A percentile compares a stretch with the other conserved stretches of the same genome.
Evolutionary conservation across 805 yeast genomes (phyloP).

Genomic region (Sungouiozyma ichnusensis): DNA sequence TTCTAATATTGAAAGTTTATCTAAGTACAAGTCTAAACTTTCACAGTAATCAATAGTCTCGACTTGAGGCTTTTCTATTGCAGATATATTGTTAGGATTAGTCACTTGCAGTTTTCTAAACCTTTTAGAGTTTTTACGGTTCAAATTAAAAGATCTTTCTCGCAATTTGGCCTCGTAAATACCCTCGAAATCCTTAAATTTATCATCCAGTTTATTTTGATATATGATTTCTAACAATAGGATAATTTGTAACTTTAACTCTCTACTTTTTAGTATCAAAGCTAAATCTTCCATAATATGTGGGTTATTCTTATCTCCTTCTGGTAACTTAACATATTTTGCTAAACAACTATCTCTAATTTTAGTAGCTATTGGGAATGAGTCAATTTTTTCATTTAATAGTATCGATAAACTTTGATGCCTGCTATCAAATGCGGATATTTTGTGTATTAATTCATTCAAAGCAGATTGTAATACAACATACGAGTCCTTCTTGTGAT

Average conservation of each 20-base stretch:
- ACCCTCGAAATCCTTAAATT: constrained; percentile 28
- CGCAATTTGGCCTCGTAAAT: constrained; percentile 15
- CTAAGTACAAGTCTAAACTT: constrained; percentile 36
- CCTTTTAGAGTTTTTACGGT: constrained; percentile 10
- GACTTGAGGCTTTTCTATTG: not conserved
- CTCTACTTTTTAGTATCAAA: constrained; percentile 40
- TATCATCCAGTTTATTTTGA: constrained; percentile 24
- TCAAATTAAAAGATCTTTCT: constrained; percentile 26
- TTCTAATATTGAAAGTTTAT: constrained; percentile 46
- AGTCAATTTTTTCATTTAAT: constrained; percentile 14
- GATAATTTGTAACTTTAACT: constrained; percentile 45
- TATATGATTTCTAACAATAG: constrained; percentile 37
- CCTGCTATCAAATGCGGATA: constrained; percentile 34
- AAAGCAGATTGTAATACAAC: constrained; percentile 20
- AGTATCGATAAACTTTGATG: constrained; percentile 8
- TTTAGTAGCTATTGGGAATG: constrained; percentile 14
- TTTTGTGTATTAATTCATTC: constrained; percentile 24
- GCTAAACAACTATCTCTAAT: constrained; percentile 12
- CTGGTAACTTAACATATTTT: constrained; percentile 3
- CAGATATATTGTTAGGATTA: constrained; percentile 12
- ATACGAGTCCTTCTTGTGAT: constrained; percentile 8
- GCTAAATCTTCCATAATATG: constrained; percentile 24
- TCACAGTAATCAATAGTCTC: constrained; percentile 19
- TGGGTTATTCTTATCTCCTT: constrained; percentile 1
- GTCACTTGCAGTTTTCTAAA: constrained; percentile 13